phyloP scores from a whole-genome alignment of 2,329 filamentous ascomycete species.

The Neonectria hederae region DNA sequence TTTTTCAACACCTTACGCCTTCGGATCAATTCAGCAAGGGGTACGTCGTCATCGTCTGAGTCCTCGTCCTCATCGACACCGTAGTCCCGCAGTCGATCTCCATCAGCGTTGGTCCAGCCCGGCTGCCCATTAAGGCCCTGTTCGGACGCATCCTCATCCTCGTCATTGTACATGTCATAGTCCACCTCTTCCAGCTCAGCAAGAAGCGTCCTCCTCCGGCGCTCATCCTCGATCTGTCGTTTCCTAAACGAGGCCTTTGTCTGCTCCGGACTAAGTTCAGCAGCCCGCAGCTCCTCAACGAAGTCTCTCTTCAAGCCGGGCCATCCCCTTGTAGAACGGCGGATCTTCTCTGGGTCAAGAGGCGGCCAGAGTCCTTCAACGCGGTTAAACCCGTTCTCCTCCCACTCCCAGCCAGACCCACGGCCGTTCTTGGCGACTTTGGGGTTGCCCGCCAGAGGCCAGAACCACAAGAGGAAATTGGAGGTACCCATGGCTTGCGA shows the following conservation, averaged over 20 bases:
- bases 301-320: conserved; percentile 51
- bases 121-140: conserved; percentile 47
- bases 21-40: conserved; percentile 73
- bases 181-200: conserved; percentile 64
- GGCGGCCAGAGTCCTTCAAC: conserved; percentile 69
- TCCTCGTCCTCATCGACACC: conserved; percentile 77
- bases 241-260: conserved; percentile 59
- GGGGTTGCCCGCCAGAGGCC: conserved; percentile 69
- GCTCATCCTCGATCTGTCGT: conserved; percentile 60
- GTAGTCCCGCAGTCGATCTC: conserved; percentile 78
- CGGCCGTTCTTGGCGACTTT: conserved; percentile 49
- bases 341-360: conserved; percentile 68
- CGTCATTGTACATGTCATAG: conserved; percentile 66
- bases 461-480: conserved; percentile 74
- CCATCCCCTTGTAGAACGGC: conserved; percentile 52
- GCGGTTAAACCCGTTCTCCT: conserved; percentile 82
- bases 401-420: conserved; percentile 68
- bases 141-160: conserved; percentile 62
- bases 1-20: conserved; percentile 56
- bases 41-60: conserved; percentile 64
- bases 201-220: conserved; percentile 53
- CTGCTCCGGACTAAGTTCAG: conserved; percentile 53
- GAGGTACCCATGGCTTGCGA: conserved; percentile 77
- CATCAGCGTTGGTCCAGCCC: conserved; percentile 79
- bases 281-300: conserved; percentile 47